A percentile compares a stretch with the other conserved stretches of the same genome.
These are phyloP conservation scores for Terfezia boudieri DNA, from an alignment of 495 filamentous ascomycete genomes.

Conservation along the genomic window DNA sequence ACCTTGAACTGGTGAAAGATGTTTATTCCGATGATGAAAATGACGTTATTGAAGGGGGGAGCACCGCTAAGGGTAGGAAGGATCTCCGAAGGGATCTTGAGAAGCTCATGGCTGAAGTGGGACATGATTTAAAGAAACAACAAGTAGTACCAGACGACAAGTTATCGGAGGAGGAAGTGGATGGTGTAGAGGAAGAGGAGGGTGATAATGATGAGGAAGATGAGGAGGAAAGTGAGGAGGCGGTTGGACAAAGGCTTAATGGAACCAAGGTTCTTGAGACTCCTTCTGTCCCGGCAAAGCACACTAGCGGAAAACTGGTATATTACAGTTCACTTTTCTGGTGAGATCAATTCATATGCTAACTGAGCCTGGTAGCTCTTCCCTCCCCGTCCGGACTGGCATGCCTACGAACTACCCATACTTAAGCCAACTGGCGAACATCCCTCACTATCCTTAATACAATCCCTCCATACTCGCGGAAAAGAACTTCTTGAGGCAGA, in stretches of 20 bases:
- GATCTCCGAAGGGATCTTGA: conserved; percentile 9
- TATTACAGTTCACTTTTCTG: neutral
- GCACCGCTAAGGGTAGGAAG: conserved; percentile 3
- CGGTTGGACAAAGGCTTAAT: conserved; percentile 2
- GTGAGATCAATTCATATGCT: conserved; percentile 2
- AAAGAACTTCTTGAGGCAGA: conserved; percentile 53
- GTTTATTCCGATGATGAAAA: conserved; percentile 15
- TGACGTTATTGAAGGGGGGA: conserved; percentile 8
- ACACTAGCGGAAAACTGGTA: conserved; percentile 13
- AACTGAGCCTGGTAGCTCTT: conserved; percentile 33
- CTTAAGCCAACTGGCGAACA: conserved; percentile 27
- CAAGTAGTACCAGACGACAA: neutral
- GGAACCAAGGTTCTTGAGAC: neutral
- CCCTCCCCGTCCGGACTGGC: conserved; percentile 67
- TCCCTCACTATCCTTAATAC: conserved; percentile 35
- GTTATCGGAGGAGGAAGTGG: conserved; percentile 19
- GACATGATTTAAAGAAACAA: conserved; percentile 1
- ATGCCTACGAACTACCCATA: conserved; percentile 38
- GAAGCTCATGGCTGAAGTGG: conserved; percentile 17
- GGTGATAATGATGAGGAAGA: conserved; percentile 6
- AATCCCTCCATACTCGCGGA: conserved; percentile 55
- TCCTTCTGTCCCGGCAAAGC: neutral
- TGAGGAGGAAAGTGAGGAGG: conserved; percentile 1
- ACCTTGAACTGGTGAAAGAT: conserved; percentile 14
- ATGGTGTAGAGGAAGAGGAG: conserved; percentile 14